These are phyloP conservation scores for Alternaria ventricosa DNA, from an alignment of 2,329 filamentous ascomycete species.

Conservation along the genomic window DNA sequence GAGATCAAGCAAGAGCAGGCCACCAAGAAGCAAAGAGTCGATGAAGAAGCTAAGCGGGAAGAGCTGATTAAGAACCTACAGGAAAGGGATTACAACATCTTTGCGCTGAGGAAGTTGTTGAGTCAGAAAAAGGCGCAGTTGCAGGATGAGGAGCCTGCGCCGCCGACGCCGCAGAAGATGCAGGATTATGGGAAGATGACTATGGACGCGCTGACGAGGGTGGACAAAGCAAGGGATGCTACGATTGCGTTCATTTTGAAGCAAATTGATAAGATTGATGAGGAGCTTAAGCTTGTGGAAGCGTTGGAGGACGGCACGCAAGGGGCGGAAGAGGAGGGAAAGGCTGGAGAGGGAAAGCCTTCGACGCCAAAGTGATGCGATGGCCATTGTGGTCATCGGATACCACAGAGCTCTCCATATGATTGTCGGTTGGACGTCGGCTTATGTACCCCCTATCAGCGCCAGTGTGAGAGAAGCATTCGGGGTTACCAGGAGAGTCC, in stretches of 20 bases:
- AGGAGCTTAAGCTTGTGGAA: conserved; percentile 39
- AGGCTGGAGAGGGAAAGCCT: background rate
- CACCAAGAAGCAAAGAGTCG: conserved; percentile 45
- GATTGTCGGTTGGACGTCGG: background rate
- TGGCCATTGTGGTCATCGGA: background rate
- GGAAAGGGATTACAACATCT: conserved; percentile 58
- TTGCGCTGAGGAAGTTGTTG: conserved; percentile 54
- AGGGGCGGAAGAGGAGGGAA: background rate
- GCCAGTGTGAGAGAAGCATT: background rate
- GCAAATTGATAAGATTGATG: conserved; percentile 60
- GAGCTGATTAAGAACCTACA: conserved; percentile 46
- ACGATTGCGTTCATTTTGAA: conserved; percentile 61
- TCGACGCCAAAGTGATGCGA: conserved; percentile 10
- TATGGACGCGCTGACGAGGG: conserved; percentile 48
- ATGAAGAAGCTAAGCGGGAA: conserved; percentile 43
- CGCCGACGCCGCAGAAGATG: conserved; percentile 38
- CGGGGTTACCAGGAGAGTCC: background rate
- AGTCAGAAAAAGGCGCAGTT: conserved; percentile 51
- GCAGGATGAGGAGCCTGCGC: conserved; percentile 27
- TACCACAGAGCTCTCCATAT: background rate
- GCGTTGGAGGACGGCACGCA: conserved; percentile 27
- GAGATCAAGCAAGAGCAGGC: conserved; percentile 45
- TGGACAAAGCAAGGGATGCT: conserved; percentile 60
- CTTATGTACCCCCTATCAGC: background rate
- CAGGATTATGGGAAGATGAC: conserved; percentile 53